Conservation (phyloP, 2,329 filamentous ascomycete species). For the Pseudogymnoascus sp. region DNA sequence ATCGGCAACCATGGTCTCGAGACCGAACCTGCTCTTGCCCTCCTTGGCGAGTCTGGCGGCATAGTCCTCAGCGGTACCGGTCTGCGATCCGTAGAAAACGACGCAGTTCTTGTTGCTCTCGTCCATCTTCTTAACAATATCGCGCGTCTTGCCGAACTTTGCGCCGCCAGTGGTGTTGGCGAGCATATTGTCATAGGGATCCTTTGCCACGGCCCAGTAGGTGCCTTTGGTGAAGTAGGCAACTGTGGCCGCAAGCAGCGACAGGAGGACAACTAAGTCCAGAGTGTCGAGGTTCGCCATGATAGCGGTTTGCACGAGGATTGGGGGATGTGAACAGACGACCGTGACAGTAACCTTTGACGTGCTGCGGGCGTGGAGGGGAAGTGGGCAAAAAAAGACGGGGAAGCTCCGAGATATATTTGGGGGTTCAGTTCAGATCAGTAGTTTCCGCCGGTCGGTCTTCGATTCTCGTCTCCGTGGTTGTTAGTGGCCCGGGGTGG, state of each 20-base stretch:
- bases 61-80: slow-evolving; percentile 96
- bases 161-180: slow-evolving; percentile 61
- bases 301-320: slow-evolving; percentile 25
- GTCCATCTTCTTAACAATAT: slow-evolving; percentile 93
- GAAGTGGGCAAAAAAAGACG: neutral
- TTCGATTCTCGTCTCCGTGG: neutral
- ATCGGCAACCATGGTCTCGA: slow-evolving; percentile 98
- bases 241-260: slow-evolving; percentile 76
- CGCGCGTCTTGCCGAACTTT: slow-evolving; percentile 79
- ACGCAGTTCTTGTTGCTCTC: slow-evolving; percentile 95
- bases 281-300: slow-evolving; percentile 97
- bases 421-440: neutral
- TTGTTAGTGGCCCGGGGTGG: neutral
- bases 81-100: slow-evolving; percentile 97
- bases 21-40: slow-evolving; percentile 88
- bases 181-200: slow-evolving; percentile 76
- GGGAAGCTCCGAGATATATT: slow-evolving; percentile 9
- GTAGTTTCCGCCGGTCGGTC: too few species aligned
- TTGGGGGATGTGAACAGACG: slow-evolving; percentile 1
- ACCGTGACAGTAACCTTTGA: neutral
- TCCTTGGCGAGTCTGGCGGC: slow-evolving; percentile 95
- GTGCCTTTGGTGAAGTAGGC: slow-evolving; percentile 98
- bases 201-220: slow-evolving; percentile 82
- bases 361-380: neutral
- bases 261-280: slow-evolving; percentile 85